Conservation (phyloP, 1,139 yeast species). For the Zygoascus meyerae region DNA sequence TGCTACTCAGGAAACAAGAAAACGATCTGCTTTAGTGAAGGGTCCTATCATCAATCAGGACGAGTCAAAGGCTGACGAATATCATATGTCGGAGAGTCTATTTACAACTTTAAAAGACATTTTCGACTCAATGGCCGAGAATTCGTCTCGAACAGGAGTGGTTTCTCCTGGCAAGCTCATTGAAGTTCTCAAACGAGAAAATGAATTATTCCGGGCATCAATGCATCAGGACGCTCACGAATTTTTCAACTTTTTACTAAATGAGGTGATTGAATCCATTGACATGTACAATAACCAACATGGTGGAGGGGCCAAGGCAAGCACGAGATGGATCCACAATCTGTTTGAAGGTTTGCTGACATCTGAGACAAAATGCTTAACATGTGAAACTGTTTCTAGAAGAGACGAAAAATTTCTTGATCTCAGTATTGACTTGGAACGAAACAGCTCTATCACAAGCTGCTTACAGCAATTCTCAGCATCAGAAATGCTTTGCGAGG, state of each 20-base stretch:
- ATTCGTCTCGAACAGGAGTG: slow-evolving; percentile 65
- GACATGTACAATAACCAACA: slow-evolving; percentile 29
- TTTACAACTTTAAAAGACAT: slow-evolving; percentile 76
- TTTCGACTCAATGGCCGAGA: slow-evolving; percentile 77
- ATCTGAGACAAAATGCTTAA: slow-evolving; percentile 81
- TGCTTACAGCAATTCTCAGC: slow-evolving; percentile 77
- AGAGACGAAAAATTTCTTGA: slow-evolving; percentile 85
- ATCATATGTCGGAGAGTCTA: slow-evolving; percentile 49
- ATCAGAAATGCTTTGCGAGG: slow-evolving; percentile 76
- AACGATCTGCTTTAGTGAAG: slow-evolving; percentile 66
- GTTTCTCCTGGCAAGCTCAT: slow-evolving; percentile 76
- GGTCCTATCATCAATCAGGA: slow-evolving; percentile 88
- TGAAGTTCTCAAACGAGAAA: slow-evolving; percentile 70
- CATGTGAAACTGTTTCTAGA: slow-evolving; percentile 82
- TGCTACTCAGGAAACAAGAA: slow-evolving; percentile 69
- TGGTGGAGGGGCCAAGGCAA: slow-evolving; percentile 3
- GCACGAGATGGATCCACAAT: slow-evolving; percentile 53
- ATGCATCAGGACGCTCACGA: slow-evolving; percentile 99
- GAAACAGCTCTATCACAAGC: slow-evolving; percentile 66
- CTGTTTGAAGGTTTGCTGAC: slow-evolving; percentile 82
- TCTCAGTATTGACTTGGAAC: slow-evolving; percentile 77
- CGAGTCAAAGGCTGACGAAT: slow-evolving; percentile 46
- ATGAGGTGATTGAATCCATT: slow-evolving; percentile 70
- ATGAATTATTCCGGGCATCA: slow-evolving; percentile 75
- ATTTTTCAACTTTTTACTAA: slow-evolving; percentile 78